Evolutionary conservation across 2,329 filamentous ascomycete species (phyloP), one percentile per base, ranked within the genome.

Genomic region (Immersiporthe knoxdaviesiana): DNA sequence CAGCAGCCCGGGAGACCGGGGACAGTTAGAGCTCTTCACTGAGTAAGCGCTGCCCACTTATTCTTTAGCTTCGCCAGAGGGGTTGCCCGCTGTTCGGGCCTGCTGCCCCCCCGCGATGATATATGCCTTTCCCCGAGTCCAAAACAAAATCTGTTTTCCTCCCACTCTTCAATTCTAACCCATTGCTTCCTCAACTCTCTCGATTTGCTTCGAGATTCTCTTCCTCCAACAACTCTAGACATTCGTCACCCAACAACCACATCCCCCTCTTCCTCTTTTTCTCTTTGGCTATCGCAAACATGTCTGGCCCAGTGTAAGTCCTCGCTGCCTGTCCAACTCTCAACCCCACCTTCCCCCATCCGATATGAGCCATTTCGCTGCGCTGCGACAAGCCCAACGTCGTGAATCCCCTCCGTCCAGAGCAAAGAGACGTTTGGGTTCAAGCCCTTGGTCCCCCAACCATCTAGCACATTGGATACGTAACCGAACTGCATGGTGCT

Each of bases 251-350:
- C 41, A 65, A 61, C 27, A 50, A 62, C 35, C 54, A 68, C 60
- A 59, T n/a, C 18, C 7, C 44, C 39, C 35, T 18, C 65, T 72
- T 68, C 73, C 37, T 39, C 74, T 79, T 39, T 74, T 79, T 81
- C 27, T 56, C 79, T 81, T 32, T 56, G 61, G 61, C 65, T 60
- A 61, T 69, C 61, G 61, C 67, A 63, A 86, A 81, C 81, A 89
- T 89, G 87, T 89, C 87, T 85, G 86, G 86, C 80, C 81, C 88
- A 82, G 87, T 89, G 88, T 91, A 88, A 90, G 88, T 90, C 72
- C 72, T 69, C 69, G 67, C 56, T 41, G 37, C 56, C 52, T 4
- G 50, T 44, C 63, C 47, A 44, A 41, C 44, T 52, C 65, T 73
- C 71, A 73, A 75, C 76, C 76, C 72, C 69, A 74, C 76, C 73